Conservation (phyloP, 345 rosid species). For the Eucalyptus coolabah region DNA sequence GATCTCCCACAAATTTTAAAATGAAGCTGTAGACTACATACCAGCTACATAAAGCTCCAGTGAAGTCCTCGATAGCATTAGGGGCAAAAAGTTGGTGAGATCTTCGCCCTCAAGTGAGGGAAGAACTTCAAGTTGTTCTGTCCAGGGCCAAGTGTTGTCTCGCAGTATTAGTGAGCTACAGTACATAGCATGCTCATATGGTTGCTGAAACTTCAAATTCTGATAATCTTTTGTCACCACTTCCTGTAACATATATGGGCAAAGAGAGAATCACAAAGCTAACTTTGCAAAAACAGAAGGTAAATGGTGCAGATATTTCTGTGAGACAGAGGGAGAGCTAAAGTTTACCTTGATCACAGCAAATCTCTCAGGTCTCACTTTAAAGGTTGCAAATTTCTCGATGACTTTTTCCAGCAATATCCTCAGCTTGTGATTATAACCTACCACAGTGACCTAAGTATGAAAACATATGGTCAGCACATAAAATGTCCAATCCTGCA, state of each 20-base stretch:
- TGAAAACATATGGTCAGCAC: neutral
- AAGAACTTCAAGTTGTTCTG: slow-evolving; percentile 59
- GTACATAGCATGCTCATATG: slow-evolving; percentile 70
- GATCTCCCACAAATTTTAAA: neutral
- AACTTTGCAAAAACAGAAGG: neutral
- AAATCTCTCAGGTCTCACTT: slow-evolving; percentile 76
- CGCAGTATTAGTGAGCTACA: slow-evolving; percentile 54
- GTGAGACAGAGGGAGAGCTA: neutral
- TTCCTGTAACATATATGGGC: slow-evolving; percentile 28
- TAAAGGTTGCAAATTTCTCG: slow-evolving; percentile 54
- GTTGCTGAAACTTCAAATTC: slow-evolving; percentile 70
- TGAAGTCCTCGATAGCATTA: slow-evolving; percentile 64
- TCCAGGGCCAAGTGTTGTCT: slow-evolving; percentile 64
- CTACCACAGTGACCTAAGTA: slow-evolving; percentile 56
- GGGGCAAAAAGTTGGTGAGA: slow-evolving; percentile 58
- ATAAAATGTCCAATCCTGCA: neutral
- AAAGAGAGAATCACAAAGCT: neutral
- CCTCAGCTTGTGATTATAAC: slow-evolving; percentile 84
- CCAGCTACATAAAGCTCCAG: slow-evolving; percentile 82
- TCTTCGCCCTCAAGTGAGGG: slow-evolving; percentile 43
- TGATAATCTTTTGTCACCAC: slow-evolving; percentile 55
- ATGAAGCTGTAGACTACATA: neutral
- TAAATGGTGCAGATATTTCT: neutral
- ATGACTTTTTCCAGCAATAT: slow-evolving; percentile 61
- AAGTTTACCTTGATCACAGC: slow-evolving; percentile 67